Evolutionary conservation across 2,329 filamentous ascomycete genomes (phyloP).

Genomic region (Aspergillus ochraceoroseus): DNA sequence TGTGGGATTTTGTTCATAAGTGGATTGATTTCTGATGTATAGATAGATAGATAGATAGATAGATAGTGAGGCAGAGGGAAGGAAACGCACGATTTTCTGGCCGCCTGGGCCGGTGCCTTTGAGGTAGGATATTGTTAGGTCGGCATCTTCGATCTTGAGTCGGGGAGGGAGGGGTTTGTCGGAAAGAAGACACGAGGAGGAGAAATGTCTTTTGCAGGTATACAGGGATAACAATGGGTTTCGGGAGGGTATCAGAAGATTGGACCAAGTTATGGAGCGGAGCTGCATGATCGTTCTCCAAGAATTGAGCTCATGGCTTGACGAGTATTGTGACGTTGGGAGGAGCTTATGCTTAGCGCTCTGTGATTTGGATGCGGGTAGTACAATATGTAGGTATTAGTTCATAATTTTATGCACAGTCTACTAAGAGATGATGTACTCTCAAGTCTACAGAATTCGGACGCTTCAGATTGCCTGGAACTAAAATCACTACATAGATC

Average conservation of each 20-base stretch:
- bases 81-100: conserved; percentile 72
- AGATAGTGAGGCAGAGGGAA: not conserved
- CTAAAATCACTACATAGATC: too few species aligned
- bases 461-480: too few species aligned
- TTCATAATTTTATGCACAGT: too few species aligned
- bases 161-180: conserved; percentile 69
- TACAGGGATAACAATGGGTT: not conserved
- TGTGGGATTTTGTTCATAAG: conserved; percentile 22
- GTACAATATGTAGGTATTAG: too few species aligned
- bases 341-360: too few species aligned
- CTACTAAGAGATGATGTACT: too few species aligned
- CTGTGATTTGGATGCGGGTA: too few species aligned
- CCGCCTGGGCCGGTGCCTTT: conserved; percentile 90
- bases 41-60: too few species aligned
- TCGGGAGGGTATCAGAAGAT: not conserved
- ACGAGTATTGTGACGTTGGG: too few species aligned
- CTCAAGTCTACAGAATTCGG: too few species aligned
- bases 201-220: conserved; percentile 20
- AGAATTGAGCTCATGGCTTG: conserved; percentile 6
- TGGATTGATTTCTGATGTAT: too few species aligned
- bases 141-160: conserved; percentile 67
- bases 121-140: conserved; percentile 79
- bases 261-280: not conserved
- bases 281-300: not conserved
- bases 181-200: conserved; percentile 17